Conservation (phyloP, 805 yeast species). For the Kuraishia piskuri region DNA sequence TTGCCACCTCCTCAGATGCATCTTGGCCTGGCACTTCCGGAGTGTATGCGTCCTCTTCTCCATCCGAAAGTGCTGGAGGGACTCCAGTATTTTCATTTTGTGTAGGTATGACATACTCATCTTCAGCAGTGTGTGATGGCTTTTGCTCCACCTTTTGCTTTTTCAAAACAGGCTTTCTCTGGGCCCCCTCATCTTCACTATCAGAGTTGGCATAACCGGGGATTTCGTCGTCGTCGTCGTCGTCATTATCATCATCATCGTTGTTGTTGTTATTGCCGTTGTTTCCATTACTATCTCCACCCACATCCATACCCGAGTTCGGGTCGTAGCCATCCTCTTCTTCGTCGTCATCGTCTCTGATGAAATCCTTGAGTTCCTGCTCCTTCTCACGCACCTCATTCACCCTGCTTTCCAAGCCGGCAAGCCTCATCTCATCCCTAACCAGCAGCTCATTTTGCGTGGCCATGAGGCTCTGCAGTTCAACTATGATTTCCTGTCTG, state of each 20-base stretch:
- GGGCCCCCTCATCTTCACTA: constrained; percentile 2
- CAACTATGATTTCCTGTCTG: constrained; percentile 15
- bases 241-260: constrained; percentile 9
- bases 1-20: not conserved
- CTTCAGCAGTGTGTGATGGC: not conserved
- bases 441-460: constrained; percentile 17
- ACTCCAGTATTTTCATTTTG: not conserved
- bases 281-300: not conserved
- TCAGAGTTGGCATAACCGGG: constrained; percentile 5
- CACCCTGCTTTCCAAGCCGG: constrained; percentile 11
- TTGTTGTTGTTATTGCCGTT: constrained; percentile 6
- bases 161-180: not conserved
- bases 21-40: not conserved
- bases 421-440: constrained; percentile 11
- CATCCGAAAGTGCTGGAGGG: not conserved
- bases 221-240: constrained; percentile 9
- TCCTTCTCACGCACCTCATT: constrained; percentile 17
- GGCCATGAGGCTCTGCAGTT: constrained; percentile 17
- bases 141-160: not conserved
- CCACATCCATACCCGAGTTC: constrained; percentile 8
- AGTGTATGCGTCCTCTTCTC: not conserved
- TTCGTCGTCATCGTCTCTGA: constrained; percentile 5
- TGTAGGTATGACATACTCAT: constrained; percentile 1
- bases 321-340: constrained; percentile 12
- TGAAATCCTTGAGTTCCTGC: constrained; percentile 7